A percentile compares a stretch with the other conserved stretches of the same genome.
Conservation (phyloP, 1,139 yeast genomes). For the Sugiyamaella paludigena region DNA sequence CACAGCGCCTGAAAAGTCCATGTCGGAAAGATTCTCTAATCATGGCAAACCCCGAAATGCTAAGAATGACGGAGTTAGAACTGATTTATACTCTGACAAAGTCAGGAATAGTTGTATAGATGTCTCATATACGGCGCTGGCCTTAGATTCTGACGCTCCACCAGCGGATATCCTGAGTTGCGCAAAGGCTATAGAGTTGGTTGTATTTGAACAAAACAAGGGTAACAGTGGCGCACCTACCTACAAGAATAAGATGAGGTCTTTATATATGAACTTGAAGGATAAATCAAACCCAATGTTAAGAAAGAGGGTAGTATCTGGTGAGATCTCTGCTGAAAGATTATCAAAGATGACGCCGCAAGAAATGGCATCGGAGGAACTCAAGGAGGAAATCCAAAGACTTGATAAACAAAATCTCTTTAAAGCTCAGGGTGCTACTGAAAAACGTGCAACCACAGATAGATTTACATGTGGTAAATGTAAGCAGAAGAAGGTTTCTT, state of each 20-base stretch:
- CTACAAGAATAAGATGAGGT: slow-evolving; percentile 78
- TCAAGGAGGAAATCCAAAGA: slow-evolving; percentile 81
- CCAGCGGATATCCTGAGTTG: slow-evolving; percentile 57
- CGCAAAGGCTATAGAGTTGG: slow-evolving; percentile 71
- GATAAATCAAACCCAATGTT: slow-evolving; percentile 87
- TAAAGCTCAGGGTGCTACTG: slow-evolving; percentile 98
- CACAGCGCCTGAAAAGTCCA: slow-evolving; percentile 10
- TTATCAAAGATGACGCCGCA: slow-evolving; percentile 82
- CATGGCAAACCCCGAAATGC: slow-evolving; percentile 59
- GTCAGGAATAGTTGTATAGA: slow-evolving; percentile 82
- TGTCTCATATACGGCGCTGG: slow-evolving; percentile 85
- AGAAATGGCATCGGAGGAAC: slow-evolving; percentile 88
- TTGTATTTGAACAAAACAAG: slow-evolving; percentile 58
- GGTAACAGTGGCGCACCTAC: slow-evolving; percentile 52
- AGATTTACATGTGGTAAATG: slow-evolving; percentile 97
- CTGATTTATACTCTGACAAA: slow-evolving; percentile 64
- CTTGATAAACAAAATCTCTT: slow-evolving; percentile 85
- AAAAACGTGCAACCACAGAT: slow-evolving; percentile 93
- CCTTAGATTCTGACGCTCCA: slow-evolving; percentile 67
- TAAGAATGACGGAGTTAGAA: slow-evolving; percentile 73
- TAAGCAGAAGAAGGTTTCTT: slow-evolving; percentile 93
- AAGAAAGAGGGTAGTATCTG: slow-evolving; percentile 62
- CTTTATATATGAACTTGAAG: slow-evolving; percentile 79
- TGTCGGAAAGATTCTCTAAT: slow-evolving; percentile 23
- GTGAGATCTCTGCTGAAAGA: slow-evolving; percentile 60